phyloP scores from a whole-genome alignment of 352 stramenopile genomes.

The Pythium chondricola region DNA sequence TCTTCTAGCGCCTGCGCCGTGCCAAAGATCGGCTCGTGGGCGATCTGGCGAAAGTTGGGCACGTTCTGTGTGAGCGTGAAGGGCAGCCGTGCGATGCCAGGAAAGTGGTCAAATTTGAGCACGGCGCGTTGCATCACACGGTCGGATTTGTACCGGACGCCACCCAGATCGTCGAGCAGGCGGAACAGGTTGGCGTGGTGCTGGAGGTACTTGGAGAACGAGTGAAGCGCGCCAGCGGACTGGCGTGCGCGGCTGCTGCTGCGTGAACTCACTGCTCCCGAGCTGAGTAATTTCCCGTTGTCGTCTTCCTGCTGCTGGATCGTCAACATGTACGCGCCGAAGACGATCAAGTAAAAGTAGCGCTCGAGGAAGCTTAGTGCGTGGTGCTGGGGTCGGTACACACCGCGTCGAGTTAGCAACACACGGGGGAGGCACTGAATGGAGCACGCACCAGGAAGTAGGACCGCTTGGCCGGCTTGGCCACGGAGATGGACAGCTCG shows the following conservation, averaged over 20 bases:
- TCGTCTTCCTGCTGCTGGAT: slow-evolving; percentile 11
- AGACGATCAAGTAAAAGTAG: slow-evolving; percentile 88
- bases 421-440: not conserved
- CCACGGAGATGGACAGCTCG: slow-evolving; percentile 61
- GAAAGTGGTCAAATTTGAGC: slow-evolving; percentile 89
- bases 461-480: slow-evolving; percentile 71
- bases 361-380: slow-evolving; percentile 82
- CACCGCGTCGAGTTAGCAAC: not conserved
- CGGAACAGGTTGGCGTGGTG: slow-evolving; percentile 67
- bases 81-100: slow-evolving; percentile 61
- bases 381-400: slow-evolving; percentile 39
- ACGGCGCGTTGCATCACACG: slow-evolving; percentile 77
- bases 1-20: slow-evolving; percentile 72
- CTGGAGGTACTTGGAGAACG: slow-evolving; percentile 83
- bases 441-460: slow-evolving; percentile 55
- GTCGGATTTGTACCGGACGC: slow-evolving; percentile 77
- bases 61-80: slow-evolving; percentile 62
- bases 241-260: slow-evolving; percentile 6
- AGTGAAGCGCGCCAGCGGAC: slow-evolving; percentile 18
- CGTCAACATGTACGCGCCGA: slow-evolving; percentile 71
- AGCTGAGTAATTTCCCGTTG: slow-evolving; percentile 2
- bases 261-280: slow-evolving; percentile 16
- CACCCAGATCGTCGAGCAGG: slow-evolving; percentile 66
- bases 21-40: slow-evolving; percentile 79
- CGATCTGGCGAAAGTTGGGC: slow-evolving; percentile 83